Base-by-base conservation (phyloP, 2,329 filamentous ascomycete species). In the Waltergamsia citrina region DNA sequence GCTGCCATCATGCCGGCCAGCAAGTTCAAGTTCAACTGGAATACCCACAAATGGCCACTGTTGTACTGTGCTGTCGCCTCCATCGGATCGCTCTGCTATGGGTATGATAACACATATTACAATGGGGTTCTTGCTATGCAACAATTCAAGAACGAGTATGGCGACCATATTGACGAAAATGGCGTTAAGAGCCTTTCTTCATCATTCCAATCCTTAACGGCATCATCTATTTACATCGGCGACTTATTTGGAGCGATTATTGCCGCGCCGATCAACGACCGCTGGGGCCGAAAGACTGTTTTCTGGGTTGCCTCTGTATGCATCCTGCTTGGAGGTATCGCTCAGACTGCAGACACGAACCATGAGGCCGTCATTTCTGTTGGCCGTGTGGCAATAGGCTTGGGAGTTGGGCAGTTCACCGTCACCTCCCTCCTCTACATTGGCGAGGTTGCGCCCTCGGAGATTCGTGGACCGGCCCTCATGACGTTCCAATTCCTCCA, bases 401-500 rank as follows among this genome's bases (percentile, higher is more conserved):
- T 41, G n/a, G 43, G 43, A 5, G 37, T 45, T 28, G 43, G 43
- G n/a, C 36, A 43, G 17, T 45, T 45, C 32, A 42, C 43, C 12
- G 43, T 41, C 15, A 45, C 41, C 3, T 37, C 26, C 3, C 36
- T 41, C 10, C 38, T 43, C 5, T 45, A 43, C 31, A 45, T 45
- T 12, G 43, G 41, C 6, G 48, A 51, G 28, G 43, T 51, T 24
- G 54, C 54, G 2, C 53, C 55, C 4, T 45, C 48, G n/a, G 38
- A 38, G 2, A 43, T 57, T 34, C 53, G 53, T 15, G 47, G 49
- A 14, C 53, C 52, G 7, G 45, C 57, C 20, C 45, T 60, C n/a
- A 57, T 57, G 54, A 57, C 53, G 43, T 60, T 54, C 51, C 58
- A 60, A 38, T 49, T 61, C 33, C 52, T 51, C 25, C 45, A 58